Conservation (phyloP, 495 filamentous ascomycete genomes). For the Penicillium angulare region DNA sequence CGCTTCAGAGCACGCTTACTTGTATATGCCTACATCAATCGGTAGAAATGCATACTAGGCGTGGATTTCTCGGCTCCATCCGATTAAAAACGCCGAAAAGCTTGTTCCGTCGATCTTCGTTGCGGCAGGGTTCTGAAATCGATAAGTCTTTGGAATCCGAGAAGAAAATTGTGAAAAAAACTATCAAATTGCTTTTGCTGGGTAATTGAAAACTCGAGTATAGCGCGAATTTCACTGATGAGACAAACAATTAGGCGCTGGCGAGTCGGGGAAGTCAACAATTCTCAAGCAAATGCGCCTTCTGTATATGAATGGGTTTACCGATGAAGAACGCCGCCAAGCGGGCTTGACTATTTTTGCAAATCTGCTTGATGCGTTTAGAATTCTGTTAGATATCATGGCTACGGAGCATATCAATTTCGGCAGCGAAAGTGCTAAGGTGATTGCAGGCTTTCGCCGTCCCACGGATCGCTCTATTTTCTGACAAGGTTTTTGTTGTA, state of each 20-base stretch:
- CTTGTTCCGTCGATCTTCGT: no score
- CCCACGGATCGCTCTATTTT: neutral
- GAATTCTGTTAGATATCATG: constrained; percentile 92
- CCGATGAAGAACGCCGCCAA: constrained; percentile 84
- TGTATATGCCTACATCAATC: no score
- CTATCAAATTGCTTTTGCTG: no score
- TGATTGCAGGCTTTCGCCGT: constrained; percentile 31
- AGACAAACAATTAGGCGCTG: constrained; percentile 91
- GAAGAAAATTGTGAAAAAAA: no score
- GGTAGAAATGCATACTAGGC: no score
- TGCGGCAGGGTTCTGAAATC: no score
- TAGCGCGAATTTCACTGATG: no score
- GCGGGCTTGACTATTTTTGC: constrained; percentile 92
- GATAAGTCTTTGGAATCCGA: no score
- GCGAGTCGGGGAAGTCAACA: constrained; percentile 96
- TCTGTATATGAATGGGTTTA: constrained; percentile 92
- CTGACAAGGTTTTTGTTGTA: constrained; percentile 20
- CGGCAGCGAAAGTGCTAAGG: constrained; percentile 71
- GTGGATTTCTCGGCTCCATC: no score
- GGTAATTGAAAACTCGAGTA: no score
- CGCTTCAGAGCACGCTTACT: no score
- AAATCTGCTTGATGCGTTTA: constrained; percentile 86
- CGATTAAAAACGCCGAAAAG: no score
- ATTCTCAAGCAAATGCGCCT: constrained; percentile 99
- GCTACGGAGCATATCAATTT: constrained; percentile 76